Base-by-base conservation (phyloP, 441 rosid genomes). In the Melastoma candidum region DNA sequence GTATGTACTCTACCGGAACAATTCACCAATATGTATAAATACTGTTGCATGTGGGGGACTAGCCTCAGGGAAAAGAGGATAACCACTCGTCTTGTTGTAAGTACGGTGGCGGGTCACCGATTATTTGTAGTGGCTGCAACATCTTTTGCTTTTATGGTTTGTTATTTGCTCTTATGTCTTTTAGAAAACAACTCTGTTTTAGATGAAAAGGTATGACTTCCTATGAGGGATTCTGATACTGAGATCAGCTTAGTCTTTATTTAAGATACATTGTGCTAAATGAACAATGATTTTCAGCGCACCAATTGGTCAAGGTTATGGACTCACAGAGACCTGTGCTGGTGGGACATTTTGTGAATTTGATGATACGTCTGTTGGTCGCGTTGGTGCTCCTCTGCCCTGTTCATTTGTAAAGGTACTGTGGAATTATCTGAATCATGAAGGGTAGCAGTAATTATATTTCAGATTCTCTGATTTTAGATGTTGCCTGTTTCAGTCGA, bases 281-380 rank as follows among this genome's bases (percentile, higher is more conserved):
- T 51, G 25, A 46, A 63, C 59, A 58, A 48, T 58, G 50, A 47
- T 68, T 58, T 54, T 26, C 81, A 89, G 99, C 69, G 93, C 96
- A 71, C 97, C 99, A 39, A 93, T 93, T 27, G 88, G 95, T 25
- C 99, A 93, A 78, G 99, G 99, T 11, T 93, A 87, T 80, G 99
- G 97, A 50, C 95, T 93, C 52, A 93, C 97, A 13, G 99, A 93
- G 77, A 93, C 96, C 45, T 86, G 95, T 74, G 99, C 99, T 60
- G 97, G 97, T 44, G 97, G 93, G 69, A 75, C 97, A 50, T 93
- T 93, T 74, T 80, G 96, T n/a, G 99, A 89, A 76, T 74, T 83
- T 69, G 97, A 89, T 67, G 99, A 93, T 77, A 55, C 83, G 63
- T 81, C 99, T 10, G 95, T 89, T 74, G 99, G 97, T 53, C 93